Percentiles rank a stretch among this genome's conserved stretches.
These are phyloP conservation scores for Claviceps maximensis DNA, from an alignment of 2,329 filamentous ascomycete genomes.

Conservation along the genomic window DNA sequence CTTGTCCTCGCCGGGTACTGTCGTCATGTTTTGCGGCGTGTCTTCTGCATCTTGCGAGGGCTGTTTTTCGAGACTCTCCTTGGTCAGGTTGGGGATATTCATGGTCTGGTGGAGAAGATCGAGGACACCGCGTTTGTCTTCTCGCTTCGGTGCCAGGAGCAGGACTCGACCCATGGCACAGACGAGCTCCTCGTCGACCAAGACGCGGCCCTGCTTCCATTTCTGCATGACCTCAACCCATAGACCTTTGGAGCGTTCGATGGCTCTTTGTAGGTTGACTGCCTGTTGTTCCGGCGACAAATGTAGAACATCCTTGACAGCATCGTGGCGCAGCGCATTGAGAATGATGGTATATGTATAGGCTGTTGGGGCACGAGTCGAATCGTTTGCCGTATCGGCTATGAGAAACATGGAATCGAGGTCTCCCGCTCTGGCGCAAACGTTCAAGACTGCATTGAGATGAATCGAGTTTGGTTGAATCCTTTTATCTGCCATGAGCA, in stretches of 20 bases:
- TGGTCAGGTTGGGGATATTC: constrained; percentile 48
- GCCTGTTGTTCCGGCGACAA: constrained; percentile 18
- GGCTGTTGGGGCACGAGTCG: constrained; percentile 47
- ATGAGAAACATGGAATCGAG: constrained; percentile 72
- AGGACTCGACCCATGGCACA: constrained; percentile 70
- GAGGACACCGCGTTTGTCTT: constrained; percentile 59
- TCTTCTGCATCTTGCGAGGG: neutral
- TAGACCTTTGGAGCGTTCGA: constrained; percentile 56
- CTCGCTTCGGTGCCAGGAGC: constrained; percentile 42
- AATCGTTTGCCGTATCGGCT: constrained; percentile 55
- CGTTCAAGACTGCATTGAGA: constrained; percentile 74
- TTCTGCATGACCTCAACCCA: constrained; percentile 71
- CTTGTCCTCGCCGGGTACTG: neutral
- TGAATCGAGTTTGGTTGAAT: constrained; percentile 68
- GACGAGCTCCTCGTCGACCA: constrained; percentile 67
- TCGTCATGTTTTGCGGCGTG: neutral
- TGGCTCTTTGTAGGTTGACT: constrained; percentile 27
- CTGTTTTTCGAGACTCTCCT: constrained; percentile 14
- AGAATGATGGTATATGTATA: constrained; percentile 74
- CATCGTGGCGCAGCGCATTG: constrained; percentile 49
- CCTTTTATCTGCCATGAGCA: constrained; percentile 49
- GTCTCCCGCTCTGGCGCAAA: constrained; percentile 62
- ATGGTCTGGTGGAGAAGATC: constrained; percentile 71
- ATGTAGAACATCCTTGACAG: constrained; percentile 13
- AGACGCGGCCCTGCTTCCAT: constrained; percentile 58